Evolutionary conservation across 2,329 filamentous ascomycete species (phyloP).

Genomic region (Ciborinia camelliae): DNA sequence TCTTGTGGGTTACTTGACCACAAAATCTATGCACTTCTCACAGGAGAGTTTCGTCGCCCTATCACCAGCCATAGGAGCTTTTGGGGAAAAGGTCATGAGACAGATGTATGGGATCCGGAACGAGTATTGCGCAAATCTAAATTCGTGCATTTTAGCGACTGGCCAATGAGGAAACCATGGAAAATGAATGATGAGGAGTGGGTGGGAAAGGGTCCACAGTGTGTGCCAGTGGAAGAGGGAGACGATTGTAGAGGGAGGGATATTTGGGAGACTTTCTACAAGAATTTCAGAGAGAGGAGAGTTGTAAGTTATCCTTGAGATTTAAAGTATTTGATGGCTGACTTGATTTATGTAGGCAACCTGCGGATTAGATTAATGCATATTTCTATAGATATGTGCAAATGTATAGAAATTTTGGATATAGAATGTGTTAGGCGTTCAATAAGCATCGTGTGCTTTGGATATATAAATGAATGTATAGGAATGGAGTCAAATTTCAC

Average conservation of each 20-base stretch:
- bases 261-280: conserved; percentile 32
- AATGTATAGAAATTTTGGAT: neutral
- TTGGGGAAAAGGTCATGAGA: conserved; percentile 42
- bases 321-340: neutral
- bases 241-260: conserved; percentile 31
- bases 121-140: conserved; percentile 49
- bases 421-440: neutral
- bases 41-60: conserved; percentile 52
- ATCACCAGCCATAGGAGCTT: conserved; percentile 47
- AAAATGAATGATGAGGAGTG: conserved; percentile 36
- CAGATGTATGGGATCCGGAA: conserved; percentile 49
- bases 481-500: neutral
- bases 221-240: conserved; percentile 19
- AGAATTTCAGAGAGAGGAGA: conserved; percentile 30
- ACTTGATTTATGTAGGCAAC: neutral
- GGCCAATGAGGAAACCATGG: conserved; percentile 59
- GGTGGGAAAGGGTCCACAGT: conserved; percentile 23
- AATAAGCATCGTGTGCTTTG: neutral
- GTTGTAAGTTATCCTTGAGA: conserved; percentile 19
- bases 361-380: neutral
- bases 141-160: conserved; percentile 58
- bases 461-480: neutral
- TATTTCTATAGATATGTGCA: neutral
- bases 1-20: conserved; percentile 52
- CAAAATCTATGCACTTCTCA: conserved; percentile 51